Percentiles rank a stretch among this genome's conserved stretches.
Conservation (phyloP, 1,284 basidiomycete genomes). For the Ceratobasidium sp. region DNA sequence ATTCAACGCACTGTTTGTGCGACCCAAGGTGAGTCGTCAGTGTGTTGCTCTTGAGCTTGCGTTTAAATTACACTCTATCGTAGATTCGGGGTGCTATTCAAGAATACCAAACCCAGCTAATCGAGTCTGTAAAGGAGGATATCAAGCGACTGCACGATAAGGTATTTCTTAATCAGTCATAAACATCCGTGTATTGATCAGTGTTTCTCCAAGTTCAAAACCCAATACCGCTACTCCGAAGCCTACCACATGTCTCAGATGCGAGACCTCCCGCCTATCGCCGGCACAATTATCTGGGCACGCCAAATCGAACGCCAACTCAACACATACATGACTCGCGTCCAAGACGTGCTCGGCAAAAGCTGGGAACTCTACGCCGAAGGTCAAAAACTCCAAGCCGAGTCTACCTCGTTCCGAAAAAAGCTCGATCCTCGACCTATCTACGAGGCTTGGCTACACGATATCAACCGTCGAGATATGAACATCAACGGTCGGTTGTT, state of each 20-base stretch:
- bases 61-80: conserved; percentile 21
- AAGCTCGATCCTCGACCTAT: conserved; percentile 95
- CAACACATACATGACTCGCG: conserved; percentile 96
- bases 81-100: conserved; percentile 97
- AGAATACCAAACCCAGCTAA: conserved; percentile 98
- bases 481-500: conserved; percentile 94
- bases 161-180: conserved; percentile 62
- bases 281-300: conserved; percentile 98
- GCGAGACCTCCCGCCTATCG: conserved; percentile 96
- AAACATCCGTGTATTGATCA: conserved; percentile 19
- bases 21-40: conserved; percentile 83
- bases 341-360: conserved; percentile 97
- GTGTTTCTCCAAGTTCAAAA: conserved; percentile 75
- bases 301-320: conserved; percentile 98
- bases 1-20: conserved; percentile 97
- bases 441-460: conserved; percentile 95
- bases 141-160: conserved; percentile 96
- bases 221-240: conserved; percentile 93
- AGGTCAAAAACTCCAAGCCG: conserved; percentile 94
- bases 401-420: conserved; percentile 91
- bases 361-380: conserved; percentile 99
- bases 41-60: not conserved
- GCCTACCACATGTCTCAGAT: conserved; percentile 99
- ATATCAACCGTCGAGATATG: conserved; percentile 93
- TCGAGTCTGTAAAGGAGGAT: conserved; percentile 98